phyloP scores from a whole-genome alignment of 2,329 filamentous ascomycete genomes.

The Fusarium sp. region DNA sequence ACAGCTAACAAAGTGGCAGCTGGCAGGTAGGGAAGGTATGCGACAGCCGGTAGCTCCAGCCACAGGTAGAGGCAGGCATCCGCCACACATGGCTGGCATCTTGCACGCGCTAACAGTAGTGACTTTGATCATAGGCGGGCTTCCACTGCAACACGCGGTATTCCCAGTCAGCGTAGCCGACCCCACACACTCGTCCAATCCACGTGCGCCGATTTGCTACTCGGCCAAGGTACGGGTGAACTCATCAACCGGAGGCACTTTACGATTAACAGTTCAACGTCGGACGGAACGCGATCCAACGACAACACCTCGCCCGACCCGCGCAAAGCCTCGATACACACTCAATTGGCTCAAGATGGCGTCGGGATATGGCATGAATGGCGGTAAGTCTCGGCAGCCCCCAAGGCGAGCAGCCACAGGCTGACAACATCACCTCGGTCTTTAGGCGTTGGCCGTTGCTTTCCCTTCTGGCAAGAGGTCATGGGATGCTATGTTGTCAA shows the following conservation, averaged over 20 bases:
- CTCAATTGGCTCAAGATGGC: conserved; percentile 67
- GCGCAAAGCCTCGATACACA: conserved; percentile 43
- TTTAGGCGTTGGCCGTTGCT: conserved; percentile 80
- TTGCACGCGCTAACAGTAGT: conserved; percentile 1
- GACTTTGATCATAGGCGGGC: neutral
- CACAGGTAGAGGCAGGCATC: conserved; percentile 3
- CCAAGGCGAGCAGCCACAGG: conserved; percentile 7
- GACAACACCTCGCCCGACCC: conserved; percentile 37
- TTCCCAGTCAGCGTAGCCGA: conserved; percentile 5
- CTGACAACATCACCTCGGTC: conserved; percentile 40
- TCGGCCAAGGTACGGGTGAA: conserved; percentile 45
- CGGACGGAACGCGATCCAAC: conserved; percentile 41
- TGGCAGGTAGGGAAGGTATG: neutral
- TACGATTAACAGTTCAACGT: conserved; percentile 40
- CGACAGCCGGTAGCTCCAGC: conserved; percentile 17
- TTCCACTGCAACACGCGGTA: conserved; percentile 4
- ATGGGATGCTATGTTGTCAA: conserved; percentile 99
- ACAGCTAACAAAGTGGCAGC: conserved; percentile 34
- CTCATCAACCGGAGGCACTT: conserved; percentile 37
- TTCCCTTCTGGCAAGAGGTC: conserved; percentile 99
- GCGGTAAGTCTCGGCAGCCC: conserved; percentile 68
- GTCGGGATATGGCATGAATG: conserved; percentile 84
- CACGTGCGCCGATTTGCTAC: conserved; percentile 40
- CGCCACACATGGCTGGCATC: conserved; percentile 3
- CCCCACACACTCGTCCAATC: conserved; percentile 38